These are phyloP conservation scores for Populus deltoides DNA, from an alignment of 345 rosid genomes.

Conservation along the genomic window DNA sequence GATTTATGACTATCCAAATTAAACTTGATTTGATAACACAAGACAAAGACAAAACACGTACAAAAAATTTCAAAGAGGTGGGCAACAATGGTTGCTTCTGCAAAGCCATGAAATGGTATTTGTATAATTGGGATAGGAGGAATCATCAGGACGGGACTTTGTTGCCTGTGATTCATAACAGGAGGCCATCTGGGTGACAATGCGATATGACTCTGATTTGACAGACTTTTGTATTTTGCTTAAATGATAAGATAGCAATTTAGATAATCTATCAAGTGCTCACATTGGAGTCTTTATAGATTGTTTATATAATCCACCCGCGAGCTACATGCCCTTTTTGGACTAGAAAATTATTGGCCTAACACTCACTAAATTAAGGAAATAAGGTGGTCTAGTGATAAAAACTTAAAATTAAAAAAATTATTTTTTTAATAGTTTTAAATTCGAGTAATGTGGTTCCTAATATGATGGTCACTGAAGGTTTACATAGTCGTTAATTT, in stretches of 20 bases:
- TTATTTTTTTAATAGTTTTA: too few species aligned
- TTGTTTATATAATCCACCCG: neutral
- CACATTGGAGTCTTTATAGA: neutral
- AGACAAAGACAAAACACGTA: conserved; percentile 15
- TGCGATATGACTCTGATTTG: conserved; percentile 22
- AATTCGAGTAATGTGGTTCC: too few species aligned
- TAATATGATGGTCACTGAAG: too few species aligned
- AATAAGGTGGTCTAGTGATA: too few species aligned
- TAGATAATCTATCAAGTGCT: neutral
- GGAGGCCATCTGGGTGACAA: neutral
- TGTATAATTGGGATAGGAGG: neutral
- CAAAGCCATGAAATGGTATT: neutral
- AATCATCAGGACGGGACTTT: conserved; percentile 14
- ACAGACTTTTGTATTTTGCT: neutral
- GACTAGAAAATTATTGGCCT: too few species aligned
- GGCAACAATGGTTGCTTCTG: conserved; percentile 12
- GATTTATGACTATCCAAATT: too few species aligned
- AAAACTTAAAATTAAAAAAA: too few species aligned
- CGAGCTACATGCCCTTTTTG: too few species aligned
- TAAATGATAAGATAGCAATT: neutral
- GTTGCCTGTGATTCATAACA: conserved; percentile 20
- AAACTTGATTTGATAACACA: neutral
- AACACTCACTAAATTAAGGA: too few species aligned
- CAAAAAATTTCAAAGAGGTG: conserved; percentile 1
- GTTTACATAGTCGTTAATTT: too few species aligned